Evolutionary conservation across 116 monocot species (phyloP).

Genomic region (Posidonia oceanica): DNA sequence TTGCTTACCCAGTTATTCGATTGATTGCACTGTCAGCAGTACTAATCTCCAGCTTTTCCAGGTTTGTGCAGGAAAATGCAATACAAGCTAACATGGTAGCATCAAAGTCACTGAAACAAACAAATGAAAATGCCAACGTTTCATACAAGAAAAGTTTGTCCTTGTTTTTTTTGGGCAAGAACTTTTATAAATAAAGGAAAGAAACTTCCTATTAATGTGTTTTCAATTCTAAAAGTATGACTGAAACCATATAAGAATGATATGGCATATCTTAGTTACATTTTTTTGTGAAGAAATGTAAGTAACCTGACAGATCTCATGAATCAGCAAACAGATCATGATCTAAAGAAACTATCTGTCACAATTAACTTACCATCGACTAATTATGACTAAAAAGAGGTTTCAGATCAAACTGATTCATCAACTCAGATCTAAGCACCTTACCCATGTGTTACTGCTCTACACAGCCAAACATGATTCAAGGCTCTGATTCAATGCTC

Average conservation of each 20-base stretch:
- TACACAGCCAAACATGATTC: too few species aligned
- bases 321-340: too few species aligned
- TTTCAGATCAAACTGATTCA: too few species aligned
- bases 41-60: slow-evolving; percentile 69
- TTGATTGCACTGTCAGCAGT: slow-evolving; percentile 45
- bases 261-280: too few species aligned
- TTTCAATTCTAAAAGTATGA: neutral
- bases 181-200: neutral
- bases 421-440: too few species aligned
- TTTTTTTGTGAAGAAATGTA: too few species aligned
- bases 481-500: neutral
- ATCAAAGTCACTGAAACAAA: slow-evolving; percentile 75
- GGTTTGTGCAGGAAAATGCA: slow-evolving; percentile 81
- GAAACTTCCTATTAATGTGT: neutral
- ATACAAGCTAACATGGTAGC: slow-evolving; percentile 74
- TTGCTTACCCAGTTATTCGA: slow-evolving; percentile 61
- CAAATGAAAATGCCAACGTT: neutral
- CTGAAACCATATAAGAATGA: too few species aligned
- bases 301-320: too few species aligned
- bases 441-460: too few species aligned
- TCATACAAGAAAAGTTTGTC: neutral
- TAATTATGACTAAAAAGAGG: too few species aligned
- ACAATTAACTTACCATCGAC: too few species aligned
- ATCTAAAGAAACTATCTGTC: too few species aligned
- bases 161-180: neutral